Evolutionary conservation across 2,329 filamentous ascomycete species (phyloP).

Genomic region (Pseudonectria buxi): DNA sequence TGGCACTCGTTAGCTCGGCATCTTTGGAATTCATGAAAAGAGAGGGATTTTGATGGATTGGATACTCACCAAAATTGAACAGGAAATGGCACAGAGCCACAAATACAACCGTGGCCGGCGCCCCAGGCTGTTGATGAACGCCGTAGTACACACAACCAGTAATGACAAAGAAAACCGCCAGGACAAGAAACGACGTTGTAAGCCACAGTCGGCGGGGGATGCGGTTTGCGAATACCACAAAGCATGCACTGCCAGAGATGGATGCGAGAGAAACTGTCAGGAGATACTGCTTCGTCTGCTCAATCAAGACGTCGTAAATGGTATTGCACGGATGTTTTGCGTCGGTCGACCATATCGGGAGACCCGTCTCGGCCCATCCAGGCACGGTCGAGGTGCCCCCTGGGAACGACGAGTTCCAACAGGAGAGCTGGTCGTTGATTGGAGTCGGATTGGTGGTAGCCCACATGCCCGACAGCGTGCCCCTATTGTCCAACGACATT

Average conservation of each 20-base stretch:
- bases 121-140: slow-evolving; percentile 34
- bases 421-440: slow-evolving; percentile 34
- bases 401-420: slow-evolving; percentile 39
- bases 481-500: slow-evolving; percentile 39
- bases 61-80: slow-evolving; percentile 46
- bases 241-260: slow-evolving; percentile 43
- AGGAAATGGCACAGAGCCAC: slow-evolving; percentile 48
- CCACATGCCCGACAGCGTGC: slow-evolving; percentile 32
- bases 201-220: slow-evolving; percentile 43
- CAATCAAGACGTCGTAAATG: slow-evolving; percentile 44
- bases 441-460: slow-evolving; percentile 26
- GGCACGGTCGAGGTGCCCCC: slow-evolving; percentile 39
- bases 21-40: no score
- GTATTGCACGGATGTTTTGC: slow-evolving; percentile 42
- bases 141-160: slow-evolving; percentile 45
- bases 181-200: slow-evolving; percentile 41
- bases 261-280: slow-evolving; percentile 46
- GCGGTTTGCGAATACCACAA: slow-evolving; percentile 40
- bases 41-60: no score
- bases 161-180: slow-evolving; percentile 40
- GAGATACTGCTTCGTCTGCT: slow-evolving; percentile 47
- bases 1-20: no score
- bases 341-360: slow-evolving; percentile 46
- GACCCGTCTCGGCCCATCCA: slow-evolving; percentile 30
- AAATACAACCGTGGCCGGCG: slow-evolving; percentile 41